Percentiles rank a stretch among this genome's conserved stretches.
Evolutionary conservation across 768 basidiomycete genomes (phyloP).

Genomic region (Tulasnella sp.): DNA sequence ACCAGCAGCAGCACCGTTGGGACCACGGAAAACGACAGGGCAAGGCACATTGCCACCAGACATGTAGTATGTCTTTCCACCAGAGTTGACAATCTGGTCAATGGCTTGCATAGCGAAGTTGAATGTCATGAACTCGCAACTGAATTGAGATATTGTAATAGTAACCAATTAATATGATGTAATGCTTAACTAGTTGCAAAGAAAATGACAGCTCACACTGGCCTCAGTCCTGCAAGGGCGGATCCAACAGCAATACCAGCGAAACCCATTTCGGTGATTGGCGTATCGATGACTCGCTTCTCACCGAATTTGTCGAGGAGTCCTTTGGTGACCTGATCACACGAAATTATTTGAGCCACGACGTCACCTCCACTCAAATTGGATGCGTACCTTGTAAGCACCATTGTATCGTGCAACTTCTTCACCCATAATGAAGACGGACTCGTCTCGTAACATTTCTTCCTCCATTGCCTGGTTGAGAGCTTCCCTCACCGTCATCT

Average conservation of each 20-base stretch:
- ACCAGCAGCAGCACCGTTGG: constrained; percentile 95
- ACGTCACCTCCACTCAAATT: neutral
- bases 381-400: constrained; percentile 69
- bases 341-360: neutral
- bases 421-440: constrained; percentile 90
- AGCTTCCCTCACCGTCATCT: constrained; percentile 99
- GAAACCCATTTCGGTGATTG: constrained; percentile 98
- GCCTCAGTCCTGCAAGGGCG: constrained; percentile 85
- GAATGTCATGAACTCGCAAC: constrained; percentile 99
- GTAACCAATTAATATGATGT: neutral
- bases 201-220: constrained; percentile 44
- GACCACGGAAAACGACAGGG: constrained; percentile 98
- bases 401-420: constrained; percentile 98
- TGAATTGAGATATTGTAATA: constrained; percentile 25
- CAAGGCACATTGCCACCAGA: constrained; percentile 97
- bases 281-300: constrained; percentile 94
- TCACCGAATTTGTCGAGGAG: constrained; percentile 98
- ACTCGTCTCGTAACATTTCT: constrained; percentile 94
- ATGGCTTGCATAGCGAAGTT: constrained; percentile 99
- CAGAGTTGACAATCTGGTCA: constrained; percentile 99
- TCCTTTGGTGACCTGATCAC: constrained; percentile 81
- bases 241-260: constrained; percentile 92
- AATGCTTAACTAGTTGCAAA: constrained; percentile 10
- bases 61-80: constrained; percentile 99
- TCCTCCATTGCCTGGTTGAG: constrained; percentile 98